These are phyloP conservation scores for Metarhizium sp. DNA, from an alignment of 2,329 filamentous ascomycete species.

Conservation along the genomic window DNA sequence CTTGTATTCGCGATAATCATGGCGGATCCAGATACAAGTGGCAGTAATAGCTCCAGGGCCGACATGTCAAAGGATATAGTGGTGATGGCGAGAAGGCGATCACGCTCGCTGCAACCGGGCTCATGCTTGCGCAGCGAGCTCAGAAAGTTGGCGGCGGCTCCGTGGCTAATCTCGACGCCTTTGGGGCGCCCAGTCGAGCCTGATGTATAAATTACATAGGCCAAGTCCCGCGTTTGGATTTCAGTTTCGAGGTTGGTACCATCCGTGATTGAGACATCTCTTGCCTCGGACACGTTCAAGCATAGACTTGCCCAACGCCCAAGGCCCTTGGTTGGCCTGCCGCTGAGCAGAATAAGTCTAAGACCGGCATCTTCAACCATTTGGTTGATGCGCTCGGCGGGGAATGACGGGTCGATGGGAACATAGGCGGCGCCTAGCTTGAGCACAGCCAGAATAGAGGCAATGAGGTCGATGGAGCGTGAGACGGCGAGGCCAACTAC, in stretches of 20 bases:
- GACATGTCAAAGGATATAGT: slow-evolving; percentile 12
- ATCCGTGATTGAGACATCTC: neutral
- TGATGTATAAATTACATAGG: slow-evolving; percentile 2
- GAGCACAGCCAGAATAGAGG: neutral
- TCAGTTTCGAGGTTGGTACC: neutral
- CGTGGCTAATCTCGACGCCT: neutral
- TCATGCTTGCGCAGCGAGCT: slow-evolving; percentile 1
- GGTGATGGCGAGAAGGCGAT: slow-evolving; percentile 11
- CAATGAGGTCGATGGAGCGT: neutral
- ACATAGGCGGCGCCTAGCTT: neutral
- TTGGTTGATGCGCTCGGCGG: neutral
- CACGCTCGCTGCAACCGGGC: slow-evolving; percentile 7
- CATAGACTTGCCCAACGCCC: too few species aligned
- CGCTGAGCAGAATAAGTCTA: neutral
- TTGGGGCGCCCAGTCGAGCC: slow-evolving; percentile 13
- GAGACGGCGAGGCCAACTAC: neutral
- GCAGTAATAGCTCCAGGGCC: slow-evolving; percentile 9
- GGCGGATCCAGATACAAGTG: slow-evolving; percentile 8
- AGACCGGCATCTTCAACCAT: neutral
- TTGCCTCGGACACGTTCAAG: too few species aligned
- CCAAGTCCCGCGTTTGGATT: neutral
- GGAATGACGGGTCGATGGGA: neutral
- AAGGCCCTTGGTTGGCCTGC: neutral
- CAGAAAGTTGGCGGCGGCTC: neutral
- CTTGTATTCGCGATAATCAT: neutral